Conservation (phyloP, 108 stramenopile genomes). For the Skeletonema tropicum region DNA sequence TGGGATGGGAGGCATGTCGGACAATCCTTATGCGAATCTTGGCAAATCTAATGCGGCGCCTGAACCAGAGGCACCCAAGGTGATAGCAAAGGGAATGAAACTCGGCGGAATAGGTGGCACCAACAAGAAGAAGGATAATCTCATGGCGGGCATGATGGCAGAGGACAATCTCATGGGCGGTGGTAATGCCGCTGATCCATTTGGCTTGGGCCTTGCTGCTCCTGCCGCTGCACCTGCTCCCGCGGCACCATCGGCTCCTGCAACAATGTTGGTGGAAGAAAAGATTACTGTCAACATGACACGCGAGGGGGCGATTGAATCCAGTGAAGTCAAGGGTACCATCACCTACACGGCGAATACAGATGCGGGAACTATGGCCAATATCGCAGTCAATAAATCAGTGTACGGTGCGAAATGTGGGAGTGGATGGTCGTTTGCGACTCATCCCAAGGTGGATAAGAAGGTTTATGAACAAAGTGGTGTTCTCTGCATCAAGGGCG, state of each 20-base stretch:
- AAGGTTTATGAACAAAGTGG: slow-evolving; percentile 87
- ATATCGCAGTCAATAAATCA: slow-evolving; percentile 84
- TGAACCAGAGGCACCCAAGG: slow-evolving; percentile 66
- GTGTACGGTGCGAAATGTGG: slow-evolving; percentile 58
- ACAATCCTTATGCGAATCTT: slow-evolving; percentile 53
- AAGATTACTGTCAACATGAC: slow-evolving; percentile 88
- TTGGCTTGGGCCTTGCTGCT: slow-evolving; percentile 56
- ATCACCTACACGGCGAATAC: slow-evolving; percentile 96
- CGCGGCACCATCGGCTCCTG: slow-evolving; percentile 85
- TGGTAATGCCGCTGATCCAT: slow-evolving; percentile 42
- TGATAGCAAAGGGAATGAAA: slow-evolving; percentile 95
- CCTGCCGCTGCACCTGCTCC: slow-evolving; percentile 58
- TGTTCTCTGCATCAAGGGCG: slow-evolving; percentile 91
- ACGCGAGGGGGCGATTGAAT: slow-evolving; percentile 93
- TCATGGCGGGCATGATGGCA: slow-evolving; percentile 94
- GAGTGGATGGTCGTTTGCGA: slow-evolving; percentile 86
- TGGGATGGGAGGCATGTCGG: slow-evolving; percentile 6
- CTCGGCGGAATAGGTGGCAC: slow-evolving; percentile 69
- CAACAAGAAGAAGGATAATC: slow-evolving; percentile 80
- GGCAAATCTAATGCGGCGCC: slow-evolving; percentile 52
- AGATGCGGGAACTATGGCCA: slow-evolving; percentile 88
- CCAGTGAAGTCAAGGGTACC: slow-evolving; percentile 95
- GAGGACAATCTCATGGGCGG: slow-evolving; percentile 91
- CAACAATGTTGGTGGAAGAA: slow-evolving; percentile 90
- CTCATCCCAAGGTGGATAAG: slow-evolving; percentile 98